A percentile compares a stretch with the other conserved stretches of the same genome.
These are phyloP conservation scores for Fusarium tuaranense DNA, from an alignment of 2,329 filamentous ascomycete genomes.

Conservation along the genomic window DNA sequence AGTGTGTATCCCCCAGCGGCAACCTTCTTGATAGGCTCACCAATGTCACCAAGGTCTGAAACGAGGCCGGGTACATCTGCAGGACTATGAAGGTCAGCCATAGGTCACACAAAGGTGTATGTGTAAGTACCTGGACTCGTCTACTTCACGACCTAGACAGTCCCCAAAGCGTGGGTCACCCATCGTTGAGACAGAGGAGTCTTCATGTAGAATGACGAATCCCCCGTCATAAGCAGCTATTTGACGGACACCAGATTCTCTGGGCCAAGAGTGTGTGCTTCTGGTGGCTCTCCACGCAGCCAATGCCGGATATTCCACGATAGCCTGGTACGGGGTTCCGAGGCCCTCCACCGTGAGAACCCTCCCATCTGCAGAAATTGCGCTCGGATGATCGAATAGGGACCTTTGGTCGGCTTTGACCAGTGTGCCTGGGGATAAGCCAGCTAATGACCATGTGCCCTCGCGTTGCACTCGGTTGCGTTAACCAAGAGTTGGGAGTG, in stretches of 20 bases:
- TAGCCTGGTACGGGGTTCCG: constrained; percentile 1
- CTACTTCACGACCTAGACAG: constrained; percentile 66
- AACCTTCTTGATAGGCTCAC: constrained; percentile 65
- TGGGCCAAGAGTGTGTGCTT: constrained; percentile 37
- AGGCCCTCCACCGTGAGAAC: constrained; percentile 10
- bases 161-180: constrained; percentile 70
- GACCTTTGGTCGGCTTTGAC: not conserved
- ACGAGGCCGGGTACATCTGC: constrained; percentile 60
- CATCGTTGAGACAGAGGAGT: constrained; percentile 62
- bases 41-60: constrained; percentile 62
- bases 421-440: constrained; percentile 6
- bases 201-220: constrained; percentile 58
- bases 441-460: constrained; percentile 1
- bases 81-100: constrained; percentile 50
- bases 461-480: constrained; percentile 35
- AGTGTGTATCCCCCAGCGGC: constrained; percentile 67
- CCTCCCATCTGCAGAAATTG: constrained; percentile 33
- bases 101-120: not conserved
- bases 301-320: constrained; percentile 42
- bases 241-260: constrained; percentile 49
- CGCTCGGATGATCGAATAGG: constrained; percentile 21
- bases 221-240: constrained; percentile 62
- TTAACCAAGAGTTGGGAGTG: not conserved
- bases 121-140: constrained; percentile 48
- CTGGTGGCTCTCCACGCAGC: constrained; percentile 23